Base-by-base conservation (phyloP, 2,329 filamentous ascomycete genomes). In the Colletotrichum eremochloae region DNA sequence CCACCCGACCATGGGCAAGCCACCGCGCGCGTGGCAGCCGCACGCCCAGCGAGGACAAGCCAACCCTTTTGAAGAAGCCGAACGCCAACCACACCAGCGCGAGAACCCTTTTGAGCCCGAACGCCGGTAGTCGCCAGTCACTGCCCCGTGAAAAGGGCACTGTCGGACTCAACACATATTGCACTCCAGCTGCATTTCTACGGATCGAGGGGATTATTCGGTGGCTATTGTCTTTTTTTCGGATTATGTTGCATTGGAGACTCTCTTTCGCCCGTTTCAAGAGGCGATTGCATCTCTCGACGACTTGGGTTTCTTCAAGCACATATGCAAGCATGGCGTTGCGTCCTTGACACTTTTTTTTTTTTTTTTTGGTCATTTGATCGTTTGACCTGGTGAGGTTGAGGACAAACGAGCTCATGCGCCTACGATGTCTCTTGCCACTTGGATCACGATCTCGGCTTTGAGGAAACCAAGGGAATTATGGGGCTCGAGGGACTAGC, bases 301-400 rank as follows among this genome's bases (percentile, higher is more conserved):
- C 38, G 60, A 31, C 60, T 68, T 48, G 60, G 48, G 18, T 72
- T 72, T 61, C n/a, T 57, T 61, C 66, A 36, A 42, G 8, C 46
- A 60, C n/a, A 58, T 63, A 63, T 64, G 60, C 69, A 44, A 72
- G 69, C 69, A 69, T 72, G 69, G 69, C 69, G 66, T 61, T 72
- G 69, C 66, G 66, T 69, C 33, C 33, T 64, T 31, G 36, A 15
- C 42, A 64, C 20, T 40, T 31, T 61, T 40, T 12, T 14, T 40
- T 14, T 40, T 44, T 44, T 44, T 20, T 24, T 24, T 24, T 36
- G 2, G 8, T 71, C n/a, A 48, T 56, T 61, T 55, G 33, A 24
- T 53, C 52, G 56, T 48, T 46, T 50, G 33, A n/a, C 9, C 9
- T 18, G 6, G 18, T 14, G 36, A 8, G 42, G 1, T 58, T 31